These are phyloP conservation scores for Parathielavia hyrcaniae DNA, from an alignment of 495 filamentous ascomycete genomes.

Conservation along the genomic window DNA sequence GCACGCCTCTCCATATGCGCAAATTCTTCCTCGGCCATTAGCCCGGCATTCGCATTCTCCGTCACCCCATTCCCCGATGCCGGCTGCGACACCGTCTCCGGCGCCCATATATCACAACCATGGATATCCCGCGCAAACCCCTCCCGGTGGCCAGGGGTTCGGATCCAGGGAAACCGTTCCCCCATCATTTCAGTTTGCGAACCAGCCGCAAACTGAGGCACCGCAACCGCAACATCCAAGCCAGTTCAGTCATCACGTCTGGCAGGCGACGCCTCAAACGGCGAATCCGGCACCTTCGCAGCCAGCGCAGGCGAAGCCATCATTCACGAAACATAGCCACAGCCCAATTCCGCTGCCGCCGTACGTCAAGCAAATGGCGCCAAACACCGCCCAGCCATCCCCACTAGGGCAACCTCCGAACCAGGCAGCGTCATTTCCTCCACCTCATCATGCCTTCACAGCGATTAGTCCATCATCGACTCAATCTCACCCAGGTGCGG, in stretches of 20 bases:
- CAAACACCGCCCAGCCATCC: conserved; percentile 10
- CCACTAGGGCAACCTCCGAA: conserved; percentile 16
- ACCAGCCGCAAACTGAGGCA: conserved; percentile 38
- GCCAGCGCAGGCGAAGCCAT: background rate
- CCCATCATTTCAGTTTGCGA: conserved; percentile 41
- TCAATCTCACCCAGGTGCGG: background rate
- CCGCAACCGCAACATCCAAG: conserved; percentile 27
- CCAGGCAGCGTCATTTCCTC: background rate
- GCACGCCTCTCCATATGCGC: conserved; percentile 20
- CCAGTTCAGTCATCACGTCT: conserved; percentile 20
- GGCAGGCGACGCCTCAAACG: conserved; percentile 12
- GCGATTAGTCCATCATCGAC: background rate
- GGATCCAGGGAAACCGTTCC: conserved; percentile 19
- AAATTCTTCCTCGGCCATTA: conserved; percentile 16
- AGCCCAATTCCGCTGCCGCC: conserved; percentile 32
- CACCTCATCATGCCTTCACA: background rate
- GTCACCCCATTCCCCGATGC: background rate
- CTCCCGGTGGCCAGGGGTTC: conserved; percentile 11
- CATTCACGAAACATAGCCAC: conserved; percentile 30
- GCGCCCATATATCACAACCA: conserved; percentile 10
- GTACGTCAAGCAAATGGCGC: conserved; percentile 25
- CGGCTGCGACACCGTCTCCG: conserved; percentile 6
- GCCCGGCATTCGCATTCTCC: conserved; percentile 1
- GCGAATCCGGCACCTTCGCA: background rate
- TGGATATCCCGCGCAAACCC: conserved; percentile 10